These are phyloP conservation scores for Sugiyamaella smithiae DNA, from an alignment of 805 yeast species.

Conservation along the genomic window DNA sequence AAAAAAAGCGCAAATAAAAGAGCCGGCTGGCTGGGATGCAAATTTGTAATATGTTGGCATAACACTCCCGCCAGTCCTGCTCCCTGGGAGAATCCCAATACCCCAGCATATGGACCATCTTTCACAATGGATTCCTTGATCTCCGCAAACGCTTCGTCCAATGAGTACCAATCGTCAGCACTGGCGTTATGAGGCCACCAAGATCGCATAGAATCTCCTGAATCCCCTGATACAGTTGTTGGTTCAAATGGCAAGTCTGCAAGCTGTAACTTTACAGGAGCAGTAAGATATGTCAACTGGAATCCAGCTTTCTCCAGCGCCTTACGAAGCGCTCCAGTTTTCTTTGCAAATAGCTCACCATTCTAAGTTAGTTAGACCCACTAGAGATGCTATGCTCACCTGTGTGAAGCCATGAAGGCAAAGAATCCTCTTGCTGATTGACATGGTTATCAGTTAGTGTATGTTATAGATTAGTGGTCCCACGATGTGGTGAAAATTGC, in stretches of 20 bases:
- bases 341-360: conserved; percentile 78
- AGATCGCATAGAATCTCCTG: conserved; percentile 50
- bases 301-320: conserved; percentile 61
- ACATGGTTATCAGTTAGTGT: neutral
- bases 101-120: conserved; percentile 83
- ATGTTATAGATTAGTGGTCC: neutral
- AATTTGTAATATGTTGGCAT: conserved; percentile 53
- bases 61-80: conserved; percentile 80
- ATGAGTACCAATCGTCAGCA: conserved; percentile 29
- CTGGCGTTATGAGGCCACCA: conserved; percentile 71
- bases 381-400: conserved; percentile 17
- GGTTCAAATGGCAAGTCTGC: conserved; percentile 73
- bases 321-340: conserved; percentile 86
- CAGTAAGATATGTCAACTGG: conserved; percentile 75
- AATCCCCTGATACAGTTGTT: conserved; percentile 47
- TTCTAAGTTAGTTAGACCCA: conserved; percentile 47
- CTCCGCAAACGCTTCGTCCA: conserved; percentile 47
- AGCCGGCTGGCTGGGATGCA: conserved; percentile 49
- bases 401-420: conserved; percentile 81
- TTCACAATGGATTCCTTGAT: conserved; percentile 53
- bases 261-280: conserved; percentile 62
- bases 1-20: conserved; percentile 75
- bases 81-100: conserved; percentile 93
- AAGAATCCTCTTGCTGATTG: conserved; percentile 50
- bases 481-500: no score